Percentiles rank a stretch among this genome's conserved stretches.
phyloP scores from a whole-genome alignment of 2,329 filamentous ascomycete species.

The Fusarium verticillioides region DNA sequence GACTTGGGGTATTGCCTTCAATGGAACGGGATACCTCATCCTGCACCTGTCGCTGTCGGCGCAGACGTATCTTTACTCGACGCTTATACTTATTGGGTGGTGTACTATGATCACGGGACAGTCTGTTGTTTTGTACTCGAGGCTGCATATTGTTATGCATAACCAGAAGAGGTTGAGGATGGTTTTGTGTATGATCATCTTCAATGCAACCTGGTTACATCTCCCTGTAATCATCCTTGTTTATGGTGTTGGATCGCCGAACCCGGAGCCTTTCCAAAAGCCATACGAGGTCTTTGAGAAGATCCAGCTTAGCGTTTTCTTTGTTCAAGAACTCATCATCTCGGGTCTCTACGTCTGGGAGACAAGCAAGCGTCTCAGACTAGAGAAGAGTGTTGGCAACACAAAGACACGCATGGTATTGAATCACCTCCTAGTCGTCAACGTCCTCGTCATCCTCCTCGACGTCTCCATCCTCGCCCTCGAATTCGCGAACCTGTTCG shows the following conservation, averaged over 20 bases:
- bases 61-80: constrained; percentile 35
- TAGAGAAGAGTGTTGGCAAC: constrained; percentile 49
- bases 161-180: constrained; percentile 60
- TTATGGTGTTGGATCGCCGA: constrained; percentile 58
- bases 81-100: constrained; percentile 48
- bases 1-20: constrained; percentile 49
- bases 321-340: constrained; percentile 64
- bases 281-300: constrained; percentile 61
- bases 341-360: constrained; percentile 65
- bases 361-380: constrained; percentile 58
- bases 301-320: constrained; percentile 66
- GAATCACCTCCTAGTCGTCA: constrained; percentile 56
- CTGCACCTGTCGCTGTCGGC: constrained; percentile 45
- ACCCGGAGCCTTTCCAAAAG: constrained; percentile 31
- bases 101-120: constrained; percentile 69
- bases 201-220: constrained; percentile 63
- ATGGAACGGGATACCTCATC: constrained; percentile 58
- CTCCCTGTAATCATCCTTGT: constrained; percentile 65
- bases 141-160: constrained; percentile 68
- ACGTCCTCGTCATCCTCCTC: constrained; percentile 55
- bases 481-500: constrained; percentile 53
- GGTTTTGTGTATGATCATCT: constrained; percentile 67
- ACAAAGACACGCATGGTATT: constrained; percentile 28
- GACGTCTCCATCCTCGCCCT: constrained; percentile 49
- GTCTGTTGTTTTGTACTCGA: constrained; percentile 69